Base-by-base conservation (phyloP, 768 basidiomycete species). In the Cystofilobasidium capitatum region DNA sequence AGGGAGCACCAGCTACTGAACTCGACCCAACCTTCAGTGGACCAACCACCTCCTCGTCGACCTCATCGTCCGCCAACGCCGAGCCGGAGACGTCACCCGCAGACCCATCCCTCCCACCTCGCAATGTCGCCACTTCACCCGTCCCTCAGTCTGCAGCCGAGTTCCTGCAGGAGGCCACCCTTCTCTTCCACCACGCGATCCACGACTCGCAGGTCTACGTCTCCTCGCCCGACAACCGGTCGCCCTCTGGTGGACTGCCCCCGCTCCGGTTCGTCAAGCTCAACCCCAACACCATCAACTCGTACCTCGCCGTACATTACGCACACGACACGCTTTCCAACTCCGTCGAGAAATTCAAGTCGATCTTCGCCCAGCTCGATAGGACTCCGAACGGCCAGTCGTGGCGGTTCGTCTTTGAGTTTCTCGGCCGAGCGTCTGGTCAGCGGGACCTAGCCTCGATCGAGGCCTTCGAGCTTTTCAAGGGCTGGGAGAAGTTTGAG, bases 221-320 rank as follows among this genome's bases (percentile, higher is more conserved):
- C 26, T 16, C 65, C 31, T 22, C 62, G 29, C 57, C 58, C 10
- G 33, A 35, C 17, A 36, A 59, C n/a, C 62, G 62, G 24, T 26
- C 64, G 1, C 62, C 64, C 0, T 22, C 58, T n/a, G 60, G 59
- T 16, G 55, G 67, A 29, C 69, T 54, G 5, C 62, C 70, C 16
- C 81, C 80, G 65, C 91, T 94, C 76, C 74, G 75, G 8, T 71
- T 80, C 63, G 88, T 92, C 39, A 58, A 75, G 8, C 73, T 87
- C 60, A 83, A 84, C 0, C 72, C 88, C 0, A 80, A 82, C 1
- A 81, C 96, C 8, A 72, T 92, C 70, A 89, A 87, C 71, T 83
- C 91, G 3, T 97, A 89, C 74, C 79, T 96, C 59, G 84, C 87
- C 16, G 87, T 92, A 0, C 82, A 86, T 74, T 87, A 87, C 72